Evolutionary conservation across 2,329 filamentous ascomycete genomes (phyloP).

Genomic region (Sporothrix mexicana): DNA sequence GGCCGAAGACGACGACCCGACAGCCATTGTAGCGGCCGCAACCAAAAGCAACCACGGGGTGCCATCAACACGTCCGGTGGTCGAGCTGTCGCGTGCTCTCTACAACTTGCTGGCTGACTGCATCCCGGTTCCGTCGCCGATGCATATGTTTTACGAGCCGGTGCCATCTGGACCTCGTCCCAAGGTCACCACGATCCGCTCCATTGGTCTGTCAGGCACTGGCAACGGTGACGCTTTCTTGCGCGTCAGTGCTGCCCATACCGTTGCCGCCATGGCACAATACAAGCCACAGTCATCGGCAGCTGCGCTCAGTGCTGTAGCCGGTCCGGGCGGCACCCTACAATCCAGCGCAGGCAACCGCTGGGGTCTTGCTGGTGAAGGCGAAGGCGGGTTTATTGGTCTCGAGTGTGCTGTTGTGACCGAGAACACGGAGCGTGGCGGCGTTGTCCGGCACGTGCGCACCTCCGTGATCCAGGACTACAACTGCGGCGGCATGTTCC

Average conservation of each 20-base stretch:
- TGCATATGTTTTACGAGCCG: constrained; percentile 47
- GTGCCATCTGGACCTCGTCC: constrained; percentile 23
- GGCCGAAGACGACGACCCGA: constrained; percentile 56
- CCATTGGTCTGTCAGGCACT: constrained; percentile 72
- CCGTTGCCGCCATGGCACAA: constrained; percentile 73
- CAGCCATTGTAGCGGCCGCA: constrained; percentile 38
- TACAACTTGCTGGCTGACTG: constrained; percentile 63
- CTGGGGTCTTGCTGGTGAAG: constrained; percentile 77
- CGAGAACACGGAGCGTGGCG: constrained; percentile 49
- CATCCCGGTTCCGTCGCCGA: constrained; percentile 53
- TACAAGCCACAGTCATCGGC: constrained; percentile 62
- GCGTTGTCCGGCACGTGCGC: constrained; percentile 49
- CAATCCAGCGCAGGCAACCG: constrained; percentile 74
- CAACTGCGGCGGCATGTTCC: constrained; percentile 88
- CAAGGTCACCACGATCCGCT: constrained; percentile 45
- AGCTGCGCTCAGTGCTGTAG: constrained; percentile 66
- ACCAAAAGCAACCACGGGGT: not conserved
- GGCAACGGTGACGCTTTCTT: constrained; percentile 91
- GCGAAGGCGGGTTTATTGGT: constrained; percentile 84
- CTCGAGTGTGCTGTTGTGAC: constrained; percentile 65
- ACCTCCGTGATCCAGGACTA: constrained; percentile 73
- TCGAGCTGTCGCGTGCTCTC: constrained; percentile 53
- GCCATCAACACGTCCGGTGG: constrained; percentile 41
- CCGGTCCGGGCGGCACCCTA: constrained; percentile 74
- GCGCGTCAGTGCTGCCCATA: constrained; percentile 71